phyloP scores from a whole-genome alignment of 192 early-diverging fungal species.

The Piromyces finnis region DNA sequence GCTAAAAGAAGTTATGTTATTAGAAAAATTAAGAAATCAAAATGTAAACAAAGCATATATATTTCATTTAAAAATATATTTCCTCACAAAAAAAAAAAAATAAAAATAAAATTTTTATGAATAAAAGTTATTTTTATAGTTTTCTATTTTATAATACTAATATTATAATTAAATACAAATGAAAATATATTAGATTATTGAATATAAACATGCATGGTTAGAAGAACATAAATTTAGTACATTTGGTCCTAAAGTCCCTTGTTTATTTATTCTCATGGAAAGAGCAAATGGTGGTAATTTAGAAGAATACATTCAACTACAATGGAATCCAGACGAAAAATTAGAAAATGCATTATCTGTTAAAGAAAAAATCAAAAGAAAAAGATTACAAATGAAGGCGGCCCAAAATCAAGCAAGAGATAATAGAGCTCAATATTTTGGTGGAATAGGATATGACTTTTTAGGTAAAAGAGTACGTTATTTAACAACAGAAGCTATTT shows the following conservation, averaged over 20 bases:
- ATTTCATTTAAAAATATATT: neutral
- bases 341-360: neutral
- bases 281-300: conserved; percentile 82
- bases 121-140: too few species aligned
- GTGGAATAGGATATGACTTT: conserved; percentile 5
- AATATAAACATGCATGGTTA: conserved; percentile 93
- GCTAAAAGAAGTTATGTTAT: conserved; percentile 82
- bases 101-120: too few species aligned
- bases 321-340: conserved; percentile 12
- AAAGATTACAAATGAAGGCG: conserved; percentile 5
- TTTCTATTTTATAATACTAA: too few species aligned
- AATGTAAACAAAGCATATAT: conserved; percentile 33
- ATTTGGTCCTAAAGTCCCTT: conserved; percentile 67
- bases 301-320: conserved; percentile 69
- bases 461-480: conserved; percentile 2
- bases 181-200: conserved; percentile 8
- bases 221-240: conserved; percentile 36
- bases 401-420: neutral
- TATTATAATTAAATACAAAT: too few species aligned
- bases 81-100: too few species aligned
- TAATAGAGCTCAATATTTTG: neutral
- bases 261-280: conserved; percentile 87
- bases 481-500: conserved; percentile 51
- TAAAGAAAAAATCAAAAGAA: conserved; percentile 3
- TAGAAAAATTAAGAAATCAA: conserved; percentile 74